Conservation (phyloP, 164 flowering plant genomes). For the Protea cynaroides region DNA sequence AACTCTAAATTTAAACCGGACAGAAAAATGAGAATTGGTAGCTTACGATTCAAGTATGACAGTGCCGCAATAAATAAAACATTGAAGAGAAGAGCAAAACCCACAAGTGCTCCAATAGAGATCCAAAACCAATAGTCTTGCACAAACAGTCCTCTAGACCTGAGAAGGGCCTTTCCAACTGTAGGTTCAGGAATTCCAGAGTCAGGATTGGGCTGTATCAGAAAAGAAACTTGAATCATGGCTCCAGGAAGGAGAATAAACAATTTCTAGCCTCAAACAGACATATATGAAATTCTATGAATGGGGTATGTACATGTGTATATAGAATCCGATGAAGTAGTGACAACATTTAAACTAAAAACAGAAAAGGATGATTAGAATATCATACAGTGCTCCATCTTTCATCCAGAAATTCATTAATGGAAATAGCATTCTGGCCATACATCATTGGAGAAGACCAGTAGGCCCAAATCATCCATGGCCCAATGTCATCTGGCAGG, state of each 20-base stretch:
- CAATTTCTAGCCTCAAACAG: background rate
- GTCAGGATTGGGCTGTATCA: conserved; percentile 36
- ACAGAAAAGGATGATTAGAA: background rate
- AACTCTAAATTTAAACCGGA: background rate
- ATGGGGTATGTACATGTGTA: background rate
- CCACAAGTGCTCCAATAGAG: conserved; percentile 43
- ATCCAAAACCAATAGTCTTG: conserved; percentile 55
- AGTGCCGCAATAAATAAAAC: conserved; percentile 42
- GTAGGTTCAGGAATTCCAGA: conserved; percentile 31
- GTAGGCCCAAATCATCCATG: conserved; percentile 48
- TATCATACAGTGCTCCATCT: conserved; percentile 49
- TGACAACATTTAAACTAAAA: background rate
- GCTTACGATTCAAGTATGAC: conserved; percentile 45
- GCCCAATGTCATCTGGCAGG: conserved; percentile 40
- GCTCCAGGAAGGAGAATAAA: background rate
- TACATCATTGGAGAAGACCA: conserved; percentile 49
- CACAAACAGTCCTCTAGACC: conserved; percentile 37
- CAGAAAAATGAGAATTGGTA: background rate
- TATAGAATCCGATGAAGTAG: background rate
- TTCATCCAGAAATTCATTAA: conserved; percentile 51
- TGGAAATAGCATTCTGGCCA: conserved; percentile 56
- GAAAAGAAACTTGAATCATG: background rate
- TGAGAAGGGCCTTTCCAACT: conserved; percentile 48
- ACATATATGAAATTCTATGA: background rate
- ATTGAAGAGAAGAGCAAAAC: conserved; percentile 49